Conservation (phyloP, 768 basidiomycete genomes). For the Tylopilus felleus region DNA sequence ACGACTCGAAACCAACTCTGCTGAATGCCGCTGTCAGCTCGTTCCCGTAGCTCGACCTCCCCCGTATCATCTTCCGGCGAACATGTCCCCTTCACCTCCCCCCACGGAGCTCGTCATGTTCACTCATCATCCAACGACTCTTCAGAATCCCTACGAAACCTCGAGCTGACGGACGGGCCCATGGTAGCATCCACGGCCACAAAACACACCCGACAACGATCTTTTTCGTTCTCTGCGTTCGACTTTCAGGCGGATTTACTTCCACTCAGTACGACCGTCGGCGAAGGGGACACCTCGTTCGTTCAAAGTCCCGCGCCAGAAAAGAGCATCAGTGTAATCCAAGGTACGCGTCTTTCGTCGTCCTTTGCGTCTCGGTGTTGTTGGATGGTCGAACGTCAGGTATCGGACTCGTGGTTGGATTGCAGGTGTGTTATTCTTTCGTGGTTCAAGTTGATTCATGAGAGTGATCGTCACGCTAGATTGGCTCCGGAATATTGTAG, state of each 20-base stretch:
- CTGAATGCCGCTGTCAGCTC: constrained; percentile 18
- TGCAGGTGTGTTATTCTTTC: constrained; percentile 49
- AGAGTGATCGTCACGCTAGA: constrained; percentile 38
- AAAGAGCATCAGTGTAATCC: constrained; percentile 73
- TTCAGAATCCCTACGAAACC: constrained; percentile 68
- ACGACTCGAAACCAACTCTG: background rate
- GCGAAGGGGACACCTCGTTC: constrained; percentile 56
- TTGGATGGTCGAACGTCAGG: constrained; percentile 41
- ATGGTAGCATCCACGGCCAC: constrained; percentile 20
- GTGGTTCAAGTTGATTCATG: background rate
- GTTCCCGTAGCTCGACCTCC: constrained; percentile 16
- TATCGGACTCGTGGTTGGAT: constrained; percentile 80
- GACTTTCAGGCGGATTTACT: constrained; percentile 76
- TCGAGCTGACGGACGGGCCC: constrained; percentile 74
- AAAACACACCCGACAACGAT: constrained; percentile 39
- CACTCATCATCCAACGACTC: constrained; percentile 44
- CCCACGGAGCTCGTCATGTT: constrained; percentile 1
- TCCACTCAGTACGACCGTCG: constrained; percentile 73
- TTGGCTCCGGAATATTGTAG: constrained; percentile 93
- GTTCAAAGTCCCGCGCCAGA: constrained; percentile 56
- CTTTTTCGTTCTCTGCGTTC: constrained; percentile 72
- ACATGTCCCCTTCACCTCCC: constrained; percentile 5
- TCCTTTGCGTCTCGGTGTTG: background rate
- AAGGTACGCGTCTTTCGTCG: constrained; percentile 49
- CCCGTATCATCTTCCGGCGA: constrained; percentile 13